A percentile compares a stretch with the other conserved stretches of the same genome.
These are phyloP conservation scores for Emmonsiellopsis sp. DNA, from an alignment of 2,329 filamentous ascomycete genomes.

Conservation along the genomic window DNA sequence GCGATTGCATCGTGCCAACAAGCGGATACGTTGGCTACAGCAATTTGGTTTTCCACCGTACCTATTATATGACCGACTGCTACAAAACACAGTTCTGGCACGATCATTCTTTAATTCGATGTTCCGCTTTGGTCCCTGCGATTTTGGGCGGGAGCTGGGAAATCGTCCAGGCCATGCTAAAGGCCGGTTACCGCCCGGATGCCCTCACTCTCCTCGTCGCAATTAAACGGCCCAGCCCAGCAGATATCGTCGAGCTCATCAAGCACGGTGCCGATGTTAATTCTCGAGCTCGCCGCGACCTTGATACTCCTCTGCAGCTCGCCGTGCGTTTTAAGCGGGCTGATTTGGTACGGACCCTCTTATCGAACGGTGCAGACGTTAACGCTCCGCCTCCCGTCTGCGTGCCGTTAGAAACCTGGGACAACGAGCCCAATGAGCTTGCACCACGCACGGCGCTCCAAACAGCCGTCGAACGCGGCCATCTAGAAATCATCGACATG, in stretches of 20 bases:
- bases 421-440: not conserved
- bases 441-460: not conserved
- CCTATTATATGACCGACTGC: not conserved
- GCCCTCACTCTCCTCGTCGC: not conserved
- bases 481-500: slow-evolving; percentile 1
- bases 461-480: not conserved
- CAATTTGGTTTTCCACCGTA: not conserved
- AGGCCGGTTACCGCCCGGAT: not conserved
- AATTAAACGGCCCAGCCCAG: not conserved
- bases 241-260: not conserved
- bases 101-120: not conserved
- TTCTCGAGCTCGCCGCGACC: not conserved
- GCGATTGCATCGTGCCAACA: not conserved
- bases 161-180: not conserved
- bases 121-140: not conserved
- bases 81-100: not conserved
- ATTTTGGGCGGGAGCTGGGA: not conserved
- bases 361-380: slow-evolving; percentile 12
- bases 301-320: not conserved
- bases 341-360: slow-evolving; percentile 10
- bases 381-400: slow-evolving; percentile 6
- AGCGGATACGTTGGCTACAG: not conserved
- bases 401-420: not conserved
- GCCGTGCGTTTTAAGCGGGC: not conserved
- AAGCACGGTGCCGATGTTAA: not conserved